A percentile compares a stretch with the other conserved stretches of the same genome.
Conservation (phyloP, 202 grass and related monocot species). For the Elaeis oleifera region DNA sequence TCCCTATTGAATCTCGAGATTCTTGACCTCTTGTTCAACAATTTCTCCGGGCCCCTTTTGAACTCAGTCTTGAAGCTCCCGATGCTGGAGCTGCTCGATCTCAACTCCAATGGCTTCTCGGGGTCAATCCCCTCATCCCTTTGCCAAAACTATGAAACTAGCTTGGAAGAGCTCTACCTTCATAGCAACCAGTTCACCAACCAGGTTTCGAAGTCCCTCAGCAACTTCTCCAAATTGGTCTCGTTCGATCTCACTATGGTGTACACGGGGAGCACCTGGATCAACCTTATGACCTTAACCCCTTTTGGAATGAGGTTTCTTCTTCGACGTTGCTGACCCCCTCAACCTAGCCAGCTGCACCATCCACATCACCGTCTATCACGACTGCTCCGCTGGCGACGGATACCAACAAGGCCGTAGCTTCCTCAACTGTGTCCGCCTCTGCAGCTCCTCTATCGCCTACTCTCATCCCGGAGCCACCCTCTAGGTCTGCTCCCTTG, state of each 20-base stretch:
- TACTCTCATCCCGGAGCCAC: too few species aligned
- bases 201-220: constrained; percentile 52
- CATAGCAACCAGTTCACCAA: constrained; percentile 84
- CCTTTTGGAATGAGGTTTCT: not conserved
- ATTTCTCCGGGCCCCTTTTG: constrained; percentile 54
- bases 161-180: constrained; percentile 66
- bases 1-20: constrained; percentile 38
- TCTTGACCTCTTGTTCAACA: constrained; percentile 73
- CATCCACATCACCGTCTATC: constrained; percentile 25
- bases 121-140: constrained; percentile 51
- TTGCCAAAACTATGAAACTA: constrained; percentile 34
- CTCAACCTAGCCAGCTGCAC: constrained; percentile 4
- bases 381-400: not conserved
- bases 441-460: too few species aligned
- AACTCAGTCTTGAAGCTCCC: constrained; percentile 41
- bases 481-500: too few species aligned
- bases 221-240: constrained; percentile 59
- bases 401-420: not conserved
- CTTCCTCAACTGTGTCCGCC: constrained; percentile 20
- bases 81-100: constrained; percentile 68
- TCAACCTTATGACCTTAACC: too few species aligned
- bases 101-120: constrained; percentile 76
- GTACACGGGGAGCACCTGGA: constrained; percentile 60
- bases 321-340: constrained; percentile 13
- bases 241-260: constrained; percentile 80